These are phyloP conservation scores for Chlamydomonas eustigma DNA, from an alignment of 139 green algal species.

Conservation along the genomic window DNA sequence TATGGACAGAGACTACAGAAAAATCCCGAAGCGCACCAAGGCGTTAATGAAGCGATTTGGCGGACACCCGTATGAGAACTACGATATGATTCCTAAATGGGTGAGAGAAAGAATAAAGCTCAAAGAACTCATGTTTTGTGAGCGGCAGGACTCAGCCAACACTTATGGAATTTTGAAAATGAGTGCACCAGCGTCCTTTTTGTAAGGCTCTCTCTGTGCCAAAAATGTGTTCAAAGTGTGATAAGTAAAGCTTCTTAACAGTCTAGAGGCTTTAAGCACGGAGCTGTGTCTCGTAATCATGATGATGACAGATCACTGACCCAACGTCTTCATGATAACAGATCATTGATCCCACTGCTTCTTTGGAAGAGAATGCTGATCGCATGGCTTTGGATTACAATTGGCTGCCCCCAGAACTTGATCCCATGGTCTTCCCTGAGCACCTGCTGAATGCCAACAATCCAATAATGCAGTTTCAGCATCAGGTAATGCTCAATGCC, in stretches of 20 bases:
- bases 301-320: too few species aligned
- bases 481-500: slow-evolving; percentile 5
- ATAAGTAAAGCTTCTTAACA: too few species aligned
- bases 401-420: slow-evolving; percentile 36
- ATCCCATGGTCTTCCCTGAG: slow-evolving; percentile 26
- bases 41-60: slow-evolving; percentile 40
- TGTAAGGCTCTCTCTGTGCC: too few species aligned
- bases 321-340: too few species aligned
- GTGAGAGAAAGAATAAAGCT: too few species aligned
- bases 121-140: too few species aligned
- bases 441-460: slow-evolving; percentile 30
- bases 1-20: slow-evolving; percentile 9
- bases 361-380: slow-evolving; percentile 46
- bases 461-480: slow-evolving; percentile 24
- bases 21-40: slow-evolving; percentile 24
- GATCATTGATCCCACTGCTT: slow-evolving; percentile 48
- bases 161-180: too few species aligned
- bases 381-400: slow-evolving; percentile 45
- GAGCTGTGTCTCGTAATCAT: too few species aligned
- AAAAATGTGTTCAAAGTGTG: too few species aligned
- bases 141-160: too few species aligned
- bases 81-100: slow-evolving; percentile 28
- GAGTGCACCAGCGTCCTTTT: too few species aligned
- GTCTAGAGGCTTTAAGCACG: too few species aligned
- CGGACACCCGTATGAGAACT: slow-evolving; percentile 48